phyloP scores from a whole-genome alignment of 202 grass and related monocot genomes.

The Bolboschoenoplectus hybrid region DNA sequence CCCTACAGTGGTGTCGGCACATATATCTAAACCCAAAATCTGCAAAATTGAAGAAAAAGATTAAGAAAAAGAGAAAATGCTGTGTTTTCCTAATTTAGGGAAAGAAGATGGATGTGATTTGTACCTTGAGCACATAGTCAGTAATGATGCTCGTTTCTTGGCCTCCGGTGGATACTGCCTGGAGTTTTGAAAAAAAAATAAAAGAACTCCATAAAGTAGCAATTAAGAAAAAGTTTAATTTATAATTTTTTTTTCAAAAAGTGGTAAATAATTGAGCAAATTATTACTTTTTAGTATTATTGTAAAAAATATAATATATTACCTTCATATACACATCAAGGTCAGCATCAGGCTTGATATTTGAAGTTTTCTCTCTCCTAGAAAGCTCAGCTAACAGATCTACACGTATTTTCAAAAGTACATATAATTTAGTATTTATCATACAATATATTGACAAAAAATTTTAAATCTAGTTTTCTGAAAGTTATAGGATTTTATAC shows the following conservation, averaged over 20 bases:
- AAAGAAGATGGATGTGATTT: background rate
- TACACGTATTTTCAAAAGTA: slow-evolving; percentile 31
- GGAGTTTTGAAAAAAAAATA: slow-evolving; percentile 31
- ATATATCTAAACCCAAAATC: slow-evolving; percentile 78
- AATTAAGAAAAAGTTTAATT: background rate
- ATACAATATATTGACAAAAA: slow-evolving; percentile 21
- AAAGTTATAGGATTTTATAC: slow-evolving; percentile 38
- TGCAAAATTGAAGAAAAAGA: slow-evolving; percentile 38
- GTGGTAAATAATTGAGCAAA: slow-evolving; percentile 5
- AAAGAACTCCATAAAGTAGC: background rate
- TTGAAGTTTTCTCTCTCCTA: slow-evolving; percentile 71
- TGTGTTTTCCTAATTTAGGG: background rate
- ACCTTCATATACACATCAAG: slow-evolving; percentile 88
- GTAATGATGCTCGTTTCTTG: slow-evolving; percentile 74
- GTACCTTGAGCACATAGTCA: slow-evolving; percentile 79
- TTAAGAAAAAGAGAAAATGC: background rate
- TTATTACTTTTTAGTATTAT: background rate
- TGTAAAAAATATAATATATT: slow-evolving; percentile 20
- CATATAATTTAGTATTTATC: background rate
- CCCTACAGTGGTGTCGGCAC: slow-evolving; percentile 63
- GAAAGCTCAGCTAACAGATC: slow-evolving; percentile 73
- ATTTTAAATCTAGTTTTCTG: background rate
- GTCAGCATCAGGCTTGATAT: slow-evolving; percentile 73
- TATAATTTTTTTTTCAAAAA: background rate
- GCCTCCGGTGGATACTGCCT: slow-evolving; percentile 59